phyloP scores from a whole-genome alignment of 495 filamentous ascomycete species.

The Peziza echinospora region DNA sequence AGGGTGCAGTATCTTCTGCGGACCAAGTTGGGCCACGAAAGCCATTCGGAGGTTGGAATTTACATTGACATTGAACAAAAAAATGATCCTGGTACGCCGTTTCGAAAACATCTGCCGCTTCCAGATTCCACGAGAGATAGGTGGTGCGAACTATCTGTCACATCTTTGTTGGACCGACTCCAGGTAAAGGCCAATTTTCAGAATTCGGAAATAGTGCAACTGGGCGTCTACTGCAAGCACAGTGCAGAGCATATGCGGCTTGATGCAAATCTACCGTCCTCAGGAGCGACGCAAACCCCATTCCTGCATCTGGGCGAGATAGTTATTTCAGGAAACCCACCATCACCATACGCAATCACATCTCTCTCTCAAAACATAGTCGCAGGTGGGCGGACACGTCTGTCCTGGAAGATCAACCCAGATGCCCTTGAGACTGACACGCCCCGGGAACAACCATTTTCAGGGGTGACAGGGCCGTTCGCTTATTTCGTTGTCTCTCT shows the following conservation, averaged over 20 bases:
- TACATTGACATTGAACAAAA: background rate
- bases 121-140: background rate
- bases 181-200: background rate
- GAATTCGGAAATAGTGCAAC: background rate
- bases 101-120: background rate
- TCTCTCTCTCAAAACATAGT: background rate
- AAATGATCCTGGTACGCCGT: background rate
- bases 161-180: background rate
- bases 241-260: background rate
- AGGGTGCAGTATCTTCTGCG: background rate
- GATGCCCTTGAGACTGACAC: background rate
- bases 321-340: background rate
- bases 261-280: background rate
- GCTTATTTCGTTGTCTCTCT: slow-evolving; percentile 15
- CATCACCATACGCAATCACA: slow-evolving; percentile 4
- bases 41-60: background rate
- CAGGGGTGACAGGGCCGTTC: slow-evolving; percentile 12
- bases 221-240: background rate
- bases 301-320: background rate
- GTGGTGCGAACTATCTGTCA: background rate
- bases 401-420: slow-evolving; percentile 14
- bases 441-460: slow-evolving; percentile 7
- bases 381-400: slow-evolving; percentile 2
- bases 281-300: background rate
- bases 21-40: background rate